Base-by-base conservation (phyloP, 1,284 basidiomycete species). In the Xerocomus minutiporus region DNA sequence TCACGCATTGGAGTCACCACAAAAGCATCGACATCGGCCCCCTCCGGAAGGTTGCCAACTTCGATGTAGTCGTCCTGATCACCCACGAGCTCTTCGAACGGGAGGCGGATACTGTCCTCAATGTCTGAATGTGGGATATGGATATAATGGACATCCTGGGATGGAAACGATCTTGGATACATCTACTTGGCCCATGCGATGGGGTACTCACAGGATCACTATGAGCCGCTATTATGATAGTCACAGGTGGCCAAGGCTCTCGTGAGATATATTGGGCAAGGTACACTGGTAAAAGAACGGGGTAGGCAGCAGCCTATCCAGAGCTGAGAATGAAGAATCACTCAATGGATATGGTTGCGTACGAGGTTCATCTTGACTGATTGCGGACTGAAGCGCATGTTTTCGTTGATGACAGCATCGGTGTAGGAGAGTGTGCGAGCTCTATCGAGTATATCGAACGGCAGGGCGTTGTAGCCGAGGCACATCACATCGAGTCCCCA, bases 241-340 rank as follows among this genome's bases (percentile, higher is more conserved):
- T 73, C 32, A 67, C 50, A 2, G 66, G 60, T 3, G 67, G 67
- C 59, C 67, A 69, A 31, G 64, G 60, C 20, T 55, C 59, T 42
- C 45, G 55, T 13, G 53, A 61, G 46, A 52, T 41, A 54, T 58
- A 78, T 43, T 72, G 68, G 13, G 62, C 58, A 8, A 77, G 57
- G 52, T 76, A 77, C 4, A 73, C 61, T 11, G 75, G 75, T 1
- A 77, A 57, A 39, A 77, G 69, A 43, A 78, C 62, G 2, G 75
- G 75, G 52, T 74, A 75, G 34, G 71, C 71, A 12, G 75, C 72
- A 1, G 70, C 57, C 74, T 75, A 52, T 52, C 40, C 17, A 54
- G 44, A 28, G 41, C 42, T 58, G 26, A 55, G 55, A 44, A 57
- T 13, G 6, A 17, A 31, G 17, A 11, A 34, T 46, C 31, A 34